These are phyloP conservation scores for Arachnopeziza araneosa DNA, from an alignment of 2,329 filamentous ascomycete genomes.

Conservation along the genomic window DNA sequence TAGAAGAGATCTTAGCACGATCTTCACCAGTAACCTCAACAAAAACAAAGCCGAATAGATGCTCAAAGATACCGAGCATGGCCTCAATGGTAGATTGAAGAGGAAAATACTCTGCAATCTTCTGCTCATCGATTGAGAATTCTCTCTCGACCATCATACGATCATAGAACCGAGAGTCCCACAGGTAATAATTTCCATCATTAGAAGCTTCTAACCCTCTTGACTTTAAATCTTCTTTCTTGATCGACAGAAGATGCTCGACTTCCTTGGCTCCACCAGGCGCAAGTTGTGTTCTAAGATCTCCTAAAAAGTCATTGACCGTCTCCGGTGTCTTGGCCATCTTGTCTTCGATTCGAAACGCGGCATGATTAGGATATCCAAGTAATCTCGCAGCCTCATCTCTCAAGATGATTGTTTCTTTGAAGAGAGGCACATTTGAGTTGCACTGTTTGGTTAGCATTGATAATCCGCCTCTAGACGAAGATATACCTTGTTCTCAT, in stretches of 20 bases:
- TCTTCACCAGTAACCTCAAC: slow-evolving; percentile 66
- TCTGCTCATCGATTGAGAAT: slow-evolving; percentile 72
- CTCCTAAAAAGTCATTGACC: slow-evolving; percentile 67
- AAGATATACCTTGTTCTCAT: slow-evolving; percentile 65
- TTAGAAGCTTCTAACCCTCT: slow-evolving; percentile 47
- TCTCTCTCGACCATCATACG: slow-evolving; percentile 75
- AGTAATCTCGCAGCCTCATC: slow-evolving; percentile 74
- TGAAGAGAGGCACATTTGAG: slow-evolving; percentile 67
- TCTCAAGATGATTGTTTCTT: slow-evolving; percentile 66
- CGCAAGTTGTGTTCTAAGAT: slow-evolving; percentile 61
- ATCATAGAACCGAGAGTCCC: slow-evolving; percentile 78
- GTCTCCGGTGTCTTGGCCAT: slow-evolving; percentile 75
- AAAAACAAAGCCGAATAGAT: slow-evolving; percentile 75
- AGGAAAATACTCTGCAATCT: slow-evolving; percentile 81
- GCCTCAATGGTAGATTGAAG: slow-evolving; percentile 65
- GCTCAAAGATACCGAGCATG: slow-evolving; percentile 80
- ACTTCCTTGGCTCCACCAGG: slow-evolving; percentile 68
- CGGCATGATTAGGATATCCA: slow-evolving; percentile 71
- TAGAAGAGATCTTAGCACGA: slow-evolving; percentile 36
- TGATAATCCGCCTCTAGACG: neutral
- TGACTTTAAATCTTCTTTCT: slow-evolving; percentile 61
- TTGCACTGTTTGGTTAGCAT: slow-evolving; percentile 44
- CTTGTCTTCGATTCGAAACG: slow-evolving; percentile 73
- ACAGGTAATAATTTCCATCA: slow-evolving; percentile 72
- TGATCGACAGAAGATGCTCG: slow-evolving; percentile 64